Evolutionary conservation across 331 rosid species (phyloP).

Genomic region (Quercus phellos): DNA sequence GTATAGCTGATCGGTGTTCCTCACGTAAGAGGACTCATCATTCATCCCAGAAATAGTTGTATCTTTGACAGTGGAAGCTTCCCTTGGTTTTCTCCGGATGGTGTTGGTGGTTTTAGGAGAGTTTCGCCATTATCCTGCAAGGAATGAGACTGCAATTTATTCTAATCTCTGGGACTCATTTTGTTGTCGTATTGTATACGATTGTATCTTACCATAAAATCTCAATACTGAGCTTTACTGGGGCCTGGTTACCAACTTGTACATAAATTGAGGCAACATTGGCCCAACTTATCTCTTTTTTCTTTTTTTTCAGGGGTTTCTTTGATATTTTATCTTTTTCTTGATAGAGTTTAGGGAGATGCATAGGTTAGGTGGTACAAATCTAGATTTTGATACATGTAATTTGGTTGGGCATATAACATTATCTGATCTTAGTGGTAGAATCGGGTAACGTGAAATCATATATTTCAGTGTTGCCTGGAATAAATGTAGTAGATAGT

Average conservation of each 20-base stretch:
- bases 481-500: neutral
- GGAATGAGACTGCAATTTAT: slow-evolving; percentile 13
- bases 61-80: slow-evolving; percentile 2
- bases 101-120: slow-evolving; percentile 12
- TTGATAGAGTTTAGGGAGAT: neutral
- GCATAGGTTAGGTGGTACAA: neutral
- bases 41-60: slow-evolving; percentile 30
- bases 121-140: slow-evolving; percentile 14
- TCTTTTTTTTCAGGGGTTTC: neutral
- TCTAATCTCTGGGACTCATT: slow-evolving; percentile 24
- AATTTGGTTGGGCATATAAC: neutral
- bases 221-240: slow-evolving; percentile 1
- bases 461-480: neutral
- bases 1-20: slow-evolving; percentile 23
- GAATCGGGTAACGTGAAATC: neutral
- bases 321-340: neutral
- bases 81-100: neutral
- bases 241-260: slow-evolving; percentile 31
- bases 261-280: slow-evolving; percentile 34
- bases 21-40: slow-evolving; percentile 37
- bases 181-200: slow-evolving; percentile 22
- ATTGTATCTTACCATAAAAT: slow-evolving; percentile 9
- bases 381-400: neutral
- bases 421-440: neutral
- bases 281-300: slow-evolving; percentile 16